Base-by-base conservation (phyloP, 768 basidiomycete species). In the Lactarius evosmus region DNA sequence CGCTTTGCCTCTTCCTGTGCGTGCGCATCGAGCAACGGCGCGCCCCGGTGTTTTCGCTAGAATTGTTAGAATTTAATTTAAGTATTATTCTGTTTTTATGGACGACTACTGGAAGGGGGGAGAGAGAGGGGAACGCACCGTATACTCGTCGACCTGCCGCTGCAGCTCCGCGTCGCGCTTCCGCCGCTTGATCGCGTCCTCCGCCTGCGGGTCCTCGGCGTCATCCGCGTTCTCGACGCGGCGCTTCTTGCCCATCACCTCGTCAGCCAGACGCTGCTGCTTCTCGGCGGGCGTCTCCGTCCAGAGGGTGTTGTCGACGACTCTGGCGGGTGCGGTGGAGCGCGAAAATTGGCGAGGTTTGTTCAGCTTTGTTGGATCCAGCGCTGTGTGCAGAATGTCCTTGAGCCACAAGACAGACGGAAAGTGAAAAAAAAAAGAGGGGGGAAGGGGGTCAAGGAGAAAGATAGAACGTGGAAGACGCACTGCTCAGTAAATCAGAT, bases 281-380 rank as follows among this genome's bases (percentile, higher is more conserved):
- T 89, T 83, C 72, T 98, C 93, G 0, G 88, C 88, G 0, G 97
- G 97, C 0, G 97, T 98, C 78, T 99, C 97, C 0, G 97, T 99
- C 97, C 97, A 99, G 14, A 96, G 80, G 2, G 86, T 87, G 60
- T 76, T 82, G 68, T 90, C 89, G 33, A 74, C 71, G 7, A 74
- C 68, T 7, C 75, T 75, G 50, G 78, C 74, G 1, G 78, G 75
- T 14, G 77, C 72, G 3, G 71, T 69, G 27, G 84, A 76, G 58
- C 82, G 79, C n/a, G 88, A 85, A 75, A 95, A 95, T 72, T 92
- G 88, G 25, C 93, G 86, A 2, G 84, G 77, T 74, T 86, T 88
- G 66, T 67, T 76, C 25, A 94, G 76, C 71, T 91, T 93, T 4
- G 91, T 87, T 0, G 94, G 91, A 75, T 99, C 96, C 36, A 96